A percentile compares a stretch with the other conserved stretches of the same genome.
Conservation (phyloP, 2,329 filamentous ascomycete genomes). For the Aspergillus neotritici region DNA sequence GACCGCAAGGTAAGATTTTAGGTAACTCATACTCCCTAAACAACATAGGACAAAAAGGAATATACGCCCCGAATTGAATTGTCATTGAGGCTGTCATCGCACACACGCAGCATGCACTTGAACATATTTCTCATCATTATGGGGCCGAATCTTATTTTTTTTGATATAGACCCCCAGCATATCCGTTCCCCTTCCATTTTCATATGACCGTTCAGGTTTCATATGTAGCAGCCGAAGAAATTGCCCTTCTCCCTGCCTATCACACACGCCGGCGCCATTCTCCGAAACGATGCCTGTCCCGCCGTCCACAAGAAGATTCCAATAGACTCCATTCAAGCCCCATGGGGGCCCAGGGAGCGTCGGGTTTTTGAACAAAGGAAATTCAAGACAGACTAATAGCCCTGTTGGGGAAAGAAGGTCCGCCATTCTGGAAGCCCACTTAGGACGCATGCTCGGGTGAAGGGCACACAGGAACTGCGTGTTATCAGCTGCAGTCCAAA, state of each 20-base stretch:
- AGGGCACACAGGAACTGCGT: conserved; percentile 58
- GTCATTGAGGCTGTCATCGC: too few species aligned
- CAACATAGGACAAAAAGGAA: too few species aligned
- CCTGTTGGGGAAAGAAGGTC: conserved; percentile 48
- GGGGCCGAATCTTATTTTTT: too few species aligned
- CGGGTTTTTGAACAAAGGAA: conserved; percentile 37
- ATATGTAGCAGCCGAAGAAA: conserved; percentile 28
- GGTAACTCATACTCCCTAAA: too few species aligned
- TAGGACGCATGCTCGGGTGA: conserved; percentile 47
- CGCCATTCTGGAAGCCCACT: conserved; percentile 51
- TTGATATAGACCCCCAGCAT: conserved; percentile 29
- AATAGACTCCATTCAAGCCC: conserved; percentile 34
- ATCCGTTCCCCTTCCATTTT: conserved; percentile 30
- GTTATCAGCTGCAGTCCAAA: neutral
- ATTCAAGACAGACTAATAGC: conserved; percentile 50
- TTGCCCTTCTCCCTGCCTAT: neutral
- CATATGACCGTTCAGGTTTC: conserved; percentile 29
- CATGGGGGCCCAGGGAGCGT: conserved; percentile 36
- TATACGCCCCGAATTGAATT: too few species aligned
- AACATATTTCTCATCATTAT: too few species aligned
- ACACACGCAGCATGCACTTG: too few species aligned
- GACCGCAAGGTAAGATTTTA: too few species aligned
- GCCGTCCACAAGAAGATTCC: conserved; percentile 27
- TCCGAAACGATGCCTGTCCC: conserved; percentile 19
- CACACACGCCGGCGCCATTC: conserved; percentile 10